Percentiles rank a stretch among this genome's conserved stretches.
Conservation (phyloP, 225 moss, liverwort and hornwort species). For the Polytrichum formosum region DNA sequence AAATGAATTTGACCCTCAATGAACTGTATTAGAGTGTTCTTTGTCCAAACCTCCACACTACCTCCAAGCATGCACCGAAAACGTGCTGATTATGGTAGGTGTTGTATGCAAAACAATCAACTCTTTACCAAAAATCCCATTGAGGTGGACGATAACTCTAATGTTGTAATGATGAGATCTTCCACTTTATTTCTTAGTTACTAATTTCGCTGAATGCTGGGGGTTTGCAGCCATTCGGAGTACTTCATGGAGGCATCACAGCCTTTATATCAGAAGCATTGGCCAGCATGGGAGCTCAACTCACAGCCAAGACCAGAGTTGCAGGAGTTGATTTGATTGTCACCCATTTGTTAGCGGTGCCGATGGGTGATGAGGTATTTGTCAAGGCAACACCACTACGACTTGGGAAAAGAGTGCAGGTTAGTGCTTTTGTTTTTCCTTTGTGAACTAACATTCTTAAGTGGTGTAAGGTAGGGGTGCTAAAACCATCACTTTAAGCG, state of each 20-base stretch:
- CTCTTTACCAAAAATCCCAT: background rate
- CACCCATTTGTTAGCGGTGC: conserved; percentile 63
- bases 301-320: conserved; percentile 43
- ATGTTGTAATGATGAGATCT: background rate
- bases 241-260: conserved; percentile 57
- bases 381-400: conserved; percentile 58
- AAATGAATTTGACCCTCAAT: no score
- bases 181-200: background rate
- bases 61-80: no score
- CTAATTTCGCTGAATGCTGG: background rate
- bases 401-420: conserved; percentile 78
- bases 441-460: background rate
- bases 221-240: conserved; percentile 49
- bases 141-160: background rate
- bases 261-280: conserved; percentile 47
- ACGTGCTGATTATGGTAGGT: no score
- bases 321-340: conserved; percentile 72
- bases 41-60: no score
- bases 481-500: background rate
- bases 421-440: conserved; percentile 10
- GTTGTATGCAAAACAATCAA: no score
- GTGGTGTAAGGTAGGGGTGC: background rate
- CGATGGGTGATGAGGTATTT: conserved; percentile 54
- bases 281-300: conserved; percentile 45
- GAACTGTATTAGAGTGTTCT: no score